Base-by-base conservation (phyloP, 345 rosid species). In the Syzygium grande region DNA sequence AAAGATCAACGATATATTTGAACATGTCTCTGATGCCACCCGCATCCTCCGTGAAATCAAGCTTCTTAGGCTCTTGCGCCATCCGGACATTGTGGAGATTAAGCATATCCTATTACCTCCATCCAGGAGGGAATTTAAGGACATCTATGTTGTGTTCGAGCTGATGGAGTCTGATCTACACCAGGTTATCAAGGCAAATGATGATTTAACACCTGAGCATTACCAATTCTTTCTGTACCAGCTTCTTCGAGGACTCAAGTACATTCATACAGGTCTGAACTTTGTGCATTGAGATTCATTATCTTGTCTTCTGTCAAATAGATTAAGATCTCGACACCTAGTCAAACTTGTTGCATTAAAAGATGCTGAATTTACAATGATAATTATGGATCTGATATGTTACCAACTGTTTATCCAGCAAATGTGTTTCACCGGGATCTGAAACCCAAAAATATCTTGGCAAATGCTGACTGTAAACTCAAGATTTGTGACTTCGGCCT, bases 401-500 rank as follows among this genome's bases (percentile, higher is more conserved):
- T 53, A 38, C 38, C 79, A 13, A 17, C 51, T 51, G 49, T 19
- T 89, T 54, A 85, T 92, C 89, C 88, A 96, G 98, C 98, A 17
- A 97, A 97, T 92, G 99, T 97, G 79, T 97, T 96, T 89, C 99
- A 96, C 87, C 93, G 99, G 79, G 99, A 97, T 92, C 90, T 97
- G 25, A 97, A 97, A 91, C 99, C 99, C 2, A 97, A 96, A 89
- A 97, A 96, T 87, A 97, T 97, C 90, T 91, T 97, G 86, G 99
- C 99, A 34, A 97, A 97, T 92, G 98, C 98, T 8, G 98, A 97
- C 89, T 97, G 98, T 92, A 97, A 96, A 90, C 97, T 97, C 87
- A 97, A 97, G 95, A 93, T 97, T 55, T 97, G 99, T 92, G 99
- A 97, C 92, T 97, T 97, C 92, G 99, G 99, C n/a, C 98, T 97